phyloP scores from a whole-genome alignment of 2,329 filamentous ascomycete species.

The Xylariaceae sp. region DNA sequence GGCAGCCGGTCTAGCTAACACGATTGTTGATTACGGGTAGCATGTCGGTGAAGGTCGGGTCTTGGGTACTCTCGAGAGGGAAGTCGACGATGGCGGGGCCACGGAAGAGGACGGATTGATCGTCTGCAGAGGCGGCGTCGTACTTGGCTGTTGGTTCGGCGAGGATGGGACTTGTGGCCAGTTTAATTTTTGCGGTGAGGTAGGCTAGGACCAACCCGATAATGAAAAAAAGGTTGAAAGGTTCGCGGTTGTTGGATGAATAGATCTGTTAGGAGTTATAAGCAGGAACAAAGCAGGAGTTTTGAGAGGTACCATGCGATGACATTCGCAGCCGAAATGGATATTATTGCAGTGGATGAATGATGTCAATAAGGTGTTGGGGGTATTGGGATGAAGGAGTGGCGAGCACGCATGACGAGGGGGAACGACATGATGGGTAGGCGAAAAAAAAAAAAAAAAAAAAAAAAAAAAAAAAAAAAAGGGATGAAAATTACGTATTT shows the following conservation, averaged over 20 bases:
- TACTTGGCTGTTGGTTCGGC: slow-evolving; percentile 31
- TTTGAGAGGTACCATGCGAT: no score
- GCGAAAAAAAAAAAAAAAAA: no score
- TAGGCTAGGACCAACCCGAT: slow-evolving; percentile 39
- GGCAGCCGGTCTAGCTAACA: slow-evolving; percentile 52
- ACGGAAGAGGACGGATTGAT: slow-evolving; percentile 23
- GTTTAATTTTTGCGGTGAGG: slow-evolving; percentile 43
- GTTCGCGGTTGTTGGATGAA: neutral
- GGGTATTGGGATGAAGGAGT: no score
- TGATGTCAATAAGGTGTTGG: no score
- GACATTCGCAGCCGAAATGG: no score
- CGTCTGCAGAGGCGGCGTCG: slow-evolving; percentile 25
- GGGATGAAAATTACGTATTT: no score
- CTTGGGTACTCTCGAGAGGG: slow-evolving; percentile 54
- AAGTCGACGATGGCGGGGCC: slow-evolving; percentile 39
- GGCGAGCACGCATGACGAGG: no score
- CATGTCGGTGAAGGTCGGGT: slow-evolving; percentile 59
- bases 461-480: no score
- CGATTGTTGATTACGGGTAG: slow-evolving; percentile 61
- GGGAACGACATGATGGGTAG: no score
- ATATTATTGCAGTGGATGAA: no score
- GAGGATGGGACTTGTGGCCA: slow-evolving; percentile 23
- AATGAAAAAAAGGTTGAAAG: slow-evolving; percentile 1
- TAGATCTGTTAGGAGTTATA: no score
- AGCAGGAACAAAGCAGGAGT: no score